Base-by-base conservation (phyloP, 305 asterid species). In the Rubia balearica region DNA sequence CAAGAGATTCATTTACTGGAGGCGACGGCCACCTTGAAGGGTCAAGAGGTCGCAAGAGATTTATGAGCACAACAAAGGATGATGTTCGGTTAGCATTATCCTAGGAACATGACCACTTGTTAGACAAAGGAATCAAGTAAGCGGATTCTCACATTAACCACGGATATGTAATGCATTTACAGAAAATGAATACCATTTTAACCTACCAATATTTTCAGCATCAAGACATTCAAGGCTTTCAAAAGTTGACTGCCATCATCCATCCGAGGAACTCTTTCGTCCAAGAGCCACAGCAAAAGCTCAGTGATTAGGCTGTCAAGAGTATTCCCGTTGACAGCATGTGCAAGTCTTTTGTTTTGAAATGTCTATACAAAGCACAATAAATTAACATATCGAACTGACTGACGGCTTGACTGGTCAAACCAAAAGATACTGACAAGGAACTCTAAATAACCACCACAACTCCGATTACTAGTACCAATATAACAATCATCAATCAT, bases 1-100 rank as follows among this genome's bases (percentile, higher is more conserved):
- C 79, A 62, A 81, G 86, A 61, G 98, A 86, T 77, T 95, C 98
- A 56, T 85, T 92, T 42, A 84, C 77, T 65, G 93, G 90, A 36
- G 94, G 96, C 79, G 97, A 89, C n/a, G 96, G 99, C 97, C 99
- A 95, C 84, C 96, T 86, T 74, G 98, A 89, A 49, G 96, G 98
- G 80, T 95, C 95, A 78, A 95, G 83, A 73, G 99, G 99, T 33
- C 90, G 88, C 77, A 95, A 80, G 61, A 90, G 96, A 81, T 87
- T 92, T 80, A 95, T 95, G 72, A 95, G 96, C 82, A 95, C 98
- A 57, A 82, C 87, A 40, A 95, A 95, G 53, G 98, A 95, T 42
- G 96, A 89, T 61, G 99, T 95, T 61, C 98, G 95, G 38, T 95
- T 97, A 1, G 97, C 98, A 76, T 95, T 95, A 79, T 95, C 98